phyloP scores from a whole-genome alignment of 805 yeast species.

The Cyberlindnera nakhonratchasimensis region DNA sequence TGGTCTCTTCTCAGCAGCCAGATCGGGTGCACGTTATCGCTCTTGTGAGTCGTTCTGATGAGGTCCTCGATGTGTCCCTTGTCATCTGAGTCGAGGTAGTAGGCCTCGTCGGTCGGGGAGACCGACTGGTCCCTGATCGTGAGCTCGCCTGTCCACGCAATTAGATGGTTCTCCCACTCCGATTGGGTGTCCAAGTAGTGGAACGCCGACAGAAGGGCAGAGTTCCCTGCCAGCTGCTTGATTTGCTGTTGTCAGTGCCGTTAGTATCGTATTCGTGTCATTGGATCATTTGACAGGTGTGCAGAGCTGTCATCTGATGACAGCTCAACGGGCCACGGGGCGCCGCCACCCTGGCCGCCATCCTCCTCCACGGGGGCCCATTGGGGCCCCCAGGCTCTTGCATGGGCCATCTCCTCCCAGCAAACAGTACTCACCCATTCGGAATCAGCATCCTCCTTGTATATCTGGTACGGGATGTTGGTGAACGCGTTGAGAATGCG shows the following conservation, averaged over 20 bases:
- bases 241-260: conserved; percentile 28
- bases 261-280: conserved; percentile 1
- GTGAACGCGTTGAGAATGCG: conserved; percentile 67
- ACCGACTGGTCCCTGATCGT: conserved; percentile 18
- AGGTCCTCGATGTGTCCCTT: conserved; percentile 46
- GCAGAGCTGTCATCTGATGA: neutral
- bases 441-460: conserved; percentile 36
- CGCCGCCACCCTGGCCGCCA: too few relatives aligned
- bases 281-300: conserved; percentile 2
- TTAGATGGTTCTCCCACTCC: conserved; percentile 81
- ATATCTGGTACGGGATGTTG: conserved; percentile 60
- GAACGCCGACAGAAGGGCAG: conserved; percentile 78
- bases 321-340: too few relatives aligned
- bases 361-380: too few relatives aligned
- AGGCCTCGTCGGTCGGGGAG: conserved; percentile 47
- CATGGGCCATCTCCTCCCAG: neutral
- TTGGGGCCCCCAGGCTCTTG: too few relatives aligned
- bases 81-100: conserved; percentile 54
- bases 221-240: conserved; percentile 70
- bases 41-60: conserved; percentile 43
- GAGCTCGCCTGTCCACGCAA: conserved; percentile 97
- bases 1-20: conserved; percentile 84
- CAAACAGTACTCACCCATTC: conserved; percentile 22
- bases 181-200: conserved; percentile 59
- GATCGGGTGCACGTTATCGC: conserved; percentile 71